A percentile compares a stretch with the other conserved stretches of the same genome.
These are phyloP conservation scores for Fusarium albidum DNA, from an alignment of 2,329 filamentous ascomycete genomes.

Conservation along the genomic window DNA sequence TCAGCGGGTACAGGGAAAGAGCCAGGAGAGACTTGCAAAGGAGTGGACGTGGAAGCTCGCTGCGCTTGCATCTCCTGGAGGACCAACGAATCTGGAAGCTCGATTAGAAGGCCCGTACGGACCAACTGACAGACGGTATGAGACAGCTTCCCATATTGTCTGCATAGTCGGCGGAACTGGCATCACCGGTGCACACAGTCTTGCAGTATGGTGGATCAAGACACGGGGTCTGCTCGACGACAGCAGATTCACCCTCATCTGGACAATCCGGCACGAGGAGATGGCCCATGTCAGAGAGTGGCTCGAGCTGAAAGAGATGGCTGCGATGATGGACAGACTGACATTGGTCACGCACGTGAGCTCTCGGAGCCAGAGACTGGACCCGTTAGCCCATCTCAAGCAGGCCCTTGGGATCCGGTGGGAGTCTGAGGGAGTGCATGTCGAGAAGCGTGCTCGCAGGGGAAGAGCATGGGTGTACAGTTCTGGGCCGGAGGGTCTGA, in stretches of 20 bases:
- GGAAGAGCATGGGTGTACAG: conserved; percentile 8
- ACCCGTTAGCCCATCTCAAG: not conserved
- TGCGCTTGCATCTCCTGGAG: not conserved
- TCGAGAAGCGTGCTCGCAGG: too few relatives aligned
- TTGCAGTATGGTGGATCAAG: conserved; percentile 11
- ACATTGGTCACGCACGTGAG: conserved; percentile 2
- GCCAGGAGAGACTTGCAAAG: not conserved
- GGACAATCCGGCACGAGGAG: conserved; percentile 6
- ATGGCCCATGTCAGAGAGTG: conserved; percentile 8
- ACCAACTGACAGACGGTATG: conserved; percentile 1
- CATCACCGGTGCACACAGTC: conserved; percentile 7
- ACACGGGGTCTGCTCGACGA: not conserved
- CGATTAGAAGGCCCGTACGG: conserved; percentile 8
- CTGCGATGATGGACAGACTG: not conserved
- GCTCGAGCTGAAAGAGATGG: not conserved
- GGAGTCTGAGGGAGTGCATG: too few relatives aligned
- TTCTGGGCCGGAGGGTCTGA: conserved; percentile 6
- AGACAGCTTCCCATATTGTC: conserved; percentile 12
- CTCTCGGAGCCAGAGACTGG: conserved; percentile 1
- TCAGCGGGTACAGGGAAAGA: conserved; percentile 2
- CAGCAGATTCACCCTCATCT: conserved; percentile 10
- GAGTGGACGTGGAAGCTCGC: conserved; percentile 17
- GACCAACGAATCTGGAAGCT: not conserved
- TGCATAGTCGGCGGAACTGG: conserved; percentile 15
- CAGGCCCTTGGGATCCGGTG: not conserved